These are phyloP conservation scores for Xerocomellus intermedius DNA, from an alignment of 768 basidiomycete species.

Conservation along the genomic window DNA sequence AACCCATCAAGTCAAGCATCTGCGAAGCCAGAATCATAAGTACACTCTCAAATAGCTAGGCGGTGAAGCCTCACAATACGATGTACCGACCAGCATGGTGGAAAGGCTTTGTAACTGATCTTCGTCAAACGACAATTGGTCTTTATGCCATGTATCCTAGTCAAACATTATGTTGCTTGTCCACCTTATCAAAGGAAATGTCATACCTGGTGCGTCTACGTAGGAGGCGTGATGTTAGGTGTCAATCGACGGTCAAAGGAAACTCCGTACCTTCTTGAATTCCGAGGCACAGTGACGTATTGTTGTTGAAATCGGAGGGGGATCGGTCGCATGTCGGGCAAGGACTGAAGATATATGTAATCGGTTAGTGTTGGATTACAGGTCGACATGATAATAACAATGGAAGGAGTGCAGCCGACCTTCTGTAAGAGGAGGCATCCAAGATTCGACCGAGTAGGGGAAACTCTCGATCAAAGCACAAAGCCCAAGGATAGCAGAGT, in stretches of 20 bases:
- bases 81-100: constrained; percentile 87
- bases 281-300: constrained; percentile 84
- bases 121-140: constrained; percentile 83
- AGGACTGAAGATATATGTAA: constrained; percentile 47
- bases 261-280: constrained; percentile 72
- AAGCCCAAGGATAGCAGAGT: constrained; percentile 92
- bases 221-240: background rate
- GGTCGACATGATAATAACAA: background rate
- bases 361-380: background rate
- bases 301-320: constrained; percentile 86
- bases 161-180: constrained; percentile 10
- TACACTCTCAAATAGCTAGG: background rate
- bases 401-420: constrained; percentile 38
- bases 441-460: constrained; percentile 93
- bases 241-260: constrained; percentile 2
- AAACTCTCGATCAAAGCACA: constrained; percentile 92
- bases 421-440: constrained; percentile 84
- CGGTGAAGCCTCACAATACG: constrained; percentile 61
- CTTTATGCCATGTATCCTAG: constrained; percentile 90
- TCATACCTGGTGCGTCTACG: constrained; percentile 61
- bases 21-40: constrained; percentile 18
- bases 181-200: background rate
- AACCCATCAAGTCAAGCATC: constrained; percentile 25
- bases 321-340: constrained; percentile 78
- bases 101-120: constrained; percentile 86